Evolutionary conservation across 306 rosid species (phyloP), one percentile per base, ranked within the genome.

Genomic region (Carpinus viminea): DNA sequence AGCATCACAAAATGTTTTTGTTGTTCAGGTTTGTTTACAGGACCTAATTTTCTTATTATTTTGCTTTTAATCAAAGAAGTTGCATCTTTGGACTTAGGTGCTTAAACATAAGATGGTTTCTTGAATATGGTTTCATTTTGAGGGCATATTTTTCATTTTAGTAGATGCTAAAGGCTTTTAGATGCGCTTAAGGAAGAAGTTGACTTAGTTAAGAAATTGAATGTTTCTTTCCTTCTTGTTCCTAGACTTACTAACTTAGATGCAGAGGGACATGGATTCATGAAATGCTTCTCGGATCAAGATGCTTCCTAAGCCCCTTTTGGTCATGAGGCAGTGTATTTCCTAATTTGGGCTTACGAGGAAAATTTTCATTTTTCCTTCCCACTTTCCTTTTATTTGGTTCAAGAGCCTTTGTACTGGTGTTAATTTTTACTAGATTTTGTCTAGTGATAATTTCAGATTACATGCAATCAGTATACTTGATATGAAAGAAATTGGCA

Each of bases 1-100:
- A 70, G 97, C 92, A 59, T 83, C 90, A 17, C 90, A 94, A 56
- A 91, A 88, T 69, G 97, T 89, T 75, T 94, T 92, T 85, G 97
- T 92, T 31, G 85, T 94, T 82, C 97, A 94, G 94, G 98, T 94
- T 50, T 74, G 92, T 72, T 55, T 70, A 48, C 54, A 61, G 53
- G 46, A 31, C 74, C 46, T 46, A 38, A 8, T 13, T 47, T 21
- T 46, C 71, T 20, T 38, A 60, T 80, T 82, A n/a, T 55, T 75
- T 54, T 52, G 82, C 41, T 24, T 8, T 80, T 64, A 34, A 9
- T 55, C 55, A 36, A 28, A 46, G 50, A 28, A 38, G 70, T 15
- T 15, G 41, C 62, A 48, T 34, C 73, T 34, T 51, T 61, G 24
- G 21, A 5, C 46, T 62, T 31, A 4, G 18, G 8, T 31, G 45